Evolutionary conservation across 169 alveolate genomes (phyloP), one percentile per base, ranked within the genome.

Genomic region (Eimeria necatrix): DNA sequence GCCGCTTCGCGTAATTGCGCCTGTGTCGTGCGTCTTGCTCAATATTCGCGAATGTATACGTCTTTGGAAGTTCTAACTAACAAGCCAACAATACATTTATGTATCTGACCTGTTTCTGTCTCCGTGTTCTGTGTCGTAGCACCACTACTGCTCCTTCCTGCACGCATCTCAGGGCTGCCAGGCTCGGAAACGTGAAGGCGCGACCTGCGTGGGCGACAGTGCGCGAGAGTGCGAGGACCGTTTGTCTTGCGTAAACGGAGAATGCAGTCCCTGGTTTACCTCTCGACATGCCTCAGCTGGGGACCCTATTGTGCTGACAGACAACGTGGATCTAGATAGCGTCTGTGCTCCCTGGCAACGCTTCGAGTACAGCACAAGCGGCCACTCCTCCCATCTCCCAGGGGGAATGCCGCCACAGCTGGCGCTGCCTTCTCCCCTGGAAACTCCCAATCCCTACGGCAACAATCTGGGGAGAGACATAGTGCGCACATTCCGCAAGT

Each of bases 341-440:
- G 87, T 76, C 24, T 76, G 87, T 16, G 87, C 87, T 24, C 87
- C 87, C 46, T 76, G 87, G 87, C 87, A 76, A 26, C 87, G 87
- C 41, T 76, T 76, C 24, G 87, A 76, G 26, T 76, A 76, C 61
- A 60, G 87, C 41, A 14, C 26, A 9, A 16, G 49, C 5, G 61
- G 46, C 20, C 78, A 18, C n/a, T 12, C 78, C 12, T 16, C 24
- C 41, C 78, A 68, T n/a, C 22, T 20, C 14, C 26, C 59, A 41
- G 83, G 48, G 24, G 83, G 83, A 24, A 32, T 22, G 74, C 52
- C 83, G 7, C 52, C 83, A 6, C 83, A 71, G 83, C 83, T 71
- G 52, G 53, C 48, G 46, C n/a, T 26, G 83, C 84, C 52, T 8
- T 73, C 84, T 32, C 84, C 84, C 9, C 84, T 73, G n/a, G 56